Evolutionary conservation across 1,139 yeast genomes (phyloP), one percentile per base, ranked within the genome.

Genomic region (Taphrina flavorubra): DNA sequence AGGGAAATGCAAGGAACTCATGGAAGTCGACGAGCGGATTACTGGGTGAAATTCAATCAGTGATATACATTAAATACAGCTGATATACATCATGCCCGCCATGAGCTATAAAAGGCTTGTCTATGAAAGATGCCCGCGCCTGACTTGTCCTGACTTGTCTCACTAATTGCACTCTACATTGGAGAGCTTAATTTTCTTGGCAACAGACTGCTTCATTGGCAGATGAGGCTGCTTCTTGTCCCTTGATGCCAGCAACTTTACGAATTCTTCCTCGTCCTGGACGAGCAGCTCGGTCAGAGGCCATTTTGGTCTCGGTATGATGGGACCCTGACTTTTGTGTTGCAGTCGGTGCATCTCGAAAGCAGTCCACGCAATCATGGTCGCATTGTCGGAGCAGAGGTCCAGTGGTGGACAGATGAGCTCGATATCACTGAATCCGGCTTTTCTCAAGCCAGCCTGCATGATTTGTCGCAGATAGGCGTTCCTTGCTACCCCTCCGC

Each of bases 351-450:
- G 16, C 16, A 92, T 80, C 75, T 92, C 97, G 13, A 92, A 89
- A 0, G 97, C 99, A 0, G 98, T 97, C 86, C 96, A 90, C 0
- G 97, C 99, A 68, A 94, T 94, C 99, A 94, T 94, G 1, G 92
- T 85, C 0, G 98, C 97, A 78, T 94, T 95, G 76, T 94, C 99
- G 0, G 97, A 91, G 76, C 99, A 95, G 72, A 92, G 80, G 6
- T 83, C 79, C 7, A 87, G 81, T 39, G 85, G 87, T 0, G 97
- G 97, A 74, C 87, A 92, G 74, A 70, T 59, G 10, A 70, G 64
- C 49, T 67, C 42, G 14, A 59, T 20, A n/a, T 46, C 34, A 14
- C 40, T 44, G 14, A 47, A 51, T 20, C 63, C 61, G 20, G 60
- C 57, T 37, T 44, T 44, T 16, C 16, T 37, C 39, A 63, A 49